Percentiles rank a stretch among this genome's conserved stretches.
Conservation (phyloP, 2,329 filamentous ascomycete genomes). For the Lasiodiplodia hormozganensis region DNA sequence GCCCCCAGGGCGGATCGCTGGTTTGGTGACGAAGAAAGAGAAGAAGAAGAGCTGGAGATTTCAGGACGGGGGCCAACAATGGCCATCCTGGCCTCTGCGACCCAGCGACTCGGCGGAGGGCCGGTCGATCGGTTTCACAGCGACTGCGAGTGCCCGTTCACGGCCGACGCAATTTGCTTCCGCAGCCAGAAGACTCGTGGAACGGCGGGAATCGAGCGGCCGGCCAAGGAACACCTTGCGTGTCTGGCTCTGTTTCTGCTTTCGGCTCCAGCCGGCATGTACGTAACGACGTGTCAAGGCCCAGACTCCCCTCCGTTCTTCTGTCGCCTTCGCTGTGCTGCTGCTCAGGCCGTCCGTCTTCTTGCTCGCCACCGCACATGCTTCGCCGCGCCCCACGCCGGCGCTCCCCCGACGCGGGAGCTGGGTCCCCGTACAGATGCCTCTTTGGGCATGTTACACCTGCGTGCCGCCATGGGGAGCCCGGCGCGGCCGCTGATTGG, state of each 20-base stretch:
- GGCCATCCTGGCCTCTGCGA: constrained; percentile 1
- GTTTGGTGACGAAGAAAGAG: constrained; percentile 3
- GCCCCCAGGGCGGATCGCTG: constrained; percentile 8
- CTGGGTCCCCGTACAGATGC: constrained; percentile 21
- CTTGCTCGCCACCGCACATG: constrained; percentile 22
- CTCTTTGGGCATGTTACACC: constrained; percentile 24
- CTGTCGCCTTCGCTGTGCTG: constrained; percentile 9
- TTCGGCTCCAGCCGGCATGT: constrained; percentile 25
- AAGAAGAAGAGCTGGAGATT: constrained; percentile 19
- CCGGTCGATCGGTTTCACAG: constrained; percentile 28
- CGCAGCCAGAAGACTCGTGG: constrained; percentile 22
- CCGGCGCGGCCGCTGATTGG: constrained; percentile 5
- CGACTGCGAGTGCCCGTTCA: constrained; percentile 14
- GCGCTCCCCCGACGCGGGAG: constrained; percentile 16
- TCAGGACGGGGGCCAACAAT: constrained; percentile 11
- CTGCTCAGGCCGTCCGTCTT: neutral
- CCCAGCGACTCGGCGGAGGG: constrained; percentile 21
- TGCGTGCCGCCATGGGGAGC: constrained; percentile 5
- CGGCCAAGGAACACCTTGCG: constrained; percentile 25
- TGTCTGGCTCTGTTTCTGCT: constrained; percentile 26
- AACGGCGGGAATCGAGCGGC: constrained; percentile 21
- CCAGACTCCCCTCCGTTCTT: constrained; percentile 6
- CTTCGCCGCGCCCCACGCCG: constrained; percentile 11
- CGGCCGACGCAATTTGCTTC: constrained; percentile 19
- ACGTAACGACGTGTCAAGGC: constrained; percentile 24